A percentile compares a stretch with the other conserved stretches of the same genome.
These are phyloP conservation scores for Penicillium coffeae DNA, from an alignment of 495 filamentous ascomycete species.

Conservation along the genomic window DNA sequence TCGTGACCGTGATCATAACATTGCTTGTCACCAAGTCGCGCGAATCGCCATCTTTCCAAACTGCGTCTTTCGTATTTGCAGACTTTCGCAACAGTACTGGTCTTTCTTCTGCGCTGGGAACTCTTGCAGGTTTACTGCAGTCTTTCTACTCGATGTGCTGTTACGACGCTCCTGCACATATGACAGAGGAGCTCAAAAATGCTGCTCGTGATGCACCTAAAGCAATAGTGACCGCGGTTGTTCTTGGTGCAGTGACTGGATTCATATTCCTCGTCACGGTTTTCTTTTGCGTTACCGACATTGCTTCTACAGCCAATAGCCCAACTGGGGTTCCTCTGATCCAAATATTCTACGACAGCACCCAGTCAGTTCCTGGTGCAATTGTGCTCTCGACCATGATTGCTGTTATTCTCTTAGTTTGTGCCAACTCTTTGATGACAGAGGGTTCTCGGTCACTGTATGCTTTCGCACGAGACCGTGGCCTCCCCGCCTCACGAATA, in stretches of 20 bases:
- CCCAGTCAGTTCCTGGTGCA: constrained; percentile 37
- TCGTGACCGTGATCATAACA: constrained; percentile 45
- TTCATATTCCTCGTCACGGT: constrained; percentile 47
- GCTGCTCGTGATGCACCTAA: constrained; percentile 19
- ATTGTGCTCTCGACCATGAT: constrained; percentile 44
- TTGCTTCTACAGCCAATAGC: constrained; percentile 34
- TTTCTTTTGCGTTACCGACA: constrained; percentile 51
- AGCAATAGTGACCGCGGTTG: constrained; percentile 22
- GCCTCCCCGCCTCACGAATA: constrained; percentile 42
- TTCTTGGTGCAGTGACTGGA: constrained; percentile 48
- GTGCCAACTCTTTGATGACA: constrained; percentile 39
- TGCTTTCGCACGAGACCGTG: constrained; percentile 49
- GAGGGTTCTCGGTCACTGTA: constrained; percentile 45
- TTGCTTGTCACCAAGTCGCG: constrained; percentile 46
- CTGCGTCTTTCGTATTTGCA: constrained; percentile 47
- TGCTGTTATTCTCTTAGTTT: constrained; percentile 37
- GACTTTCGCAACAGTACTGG: constrained; percentile 54
- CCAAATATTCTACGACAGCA: constrained; percentile 49
- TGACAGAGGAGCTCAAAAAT: constrained; percentile 29
- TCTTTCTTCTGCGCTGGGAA: constrained; percentile 42
- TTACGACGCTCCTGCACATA: constrained; percentile 37
- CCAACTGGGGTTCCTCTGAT: constrained; percentile 46
- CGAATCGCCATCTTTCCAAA: no score
- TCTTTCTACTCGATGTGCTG: constrained; percentile 52
- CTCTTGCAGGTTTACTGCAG: constrained; percentile 48